These are phyloP conservation scores for Alliaria petiolata DNA, from an alignment of 345 rosid species.

Conservation along the genomic window DNA sequence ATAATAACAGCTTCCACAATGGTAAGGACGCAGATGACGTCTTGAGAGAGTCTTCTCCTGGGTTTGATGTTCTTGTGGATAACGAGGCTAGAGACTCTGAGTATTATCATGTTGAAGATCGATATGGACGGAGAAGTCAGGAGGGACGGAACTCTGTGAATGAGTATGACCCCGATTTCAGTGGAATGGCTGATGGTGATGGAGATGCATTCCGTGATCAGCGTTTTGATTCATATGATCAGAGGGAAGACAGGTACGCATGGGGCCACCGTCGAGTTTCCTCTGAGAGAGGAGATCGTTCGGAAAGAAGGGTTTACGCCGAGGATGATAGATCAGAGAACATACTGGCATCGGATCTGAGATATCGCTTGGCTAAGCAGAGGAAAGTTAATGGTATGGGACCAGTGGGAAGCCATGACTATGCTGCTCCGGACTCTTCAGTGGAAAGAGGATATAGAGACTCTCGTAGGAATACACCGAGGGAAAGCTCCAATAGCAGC, in stretches of 20 bases:
- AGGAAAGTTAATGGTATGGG: slow-evolving; percentile 61
- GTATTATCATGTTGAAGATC: slow-evolving; percentile 71
- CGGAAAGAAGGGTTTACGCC: slow-evolving; percentile 45
- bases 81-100: slow-evolving; percentile 65
- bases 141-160: slow-evolving; percentile 55
- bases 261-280: slow-evolving; percentile 53
- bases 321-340: slow-evolving; percentile 52
- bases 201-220: slow-evolving; percentile 41
- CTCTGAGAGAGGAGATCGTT: slow-evolving; percentile 51
- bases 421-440: slow-evolving; percentile 36
- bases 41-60: slow-evolving; percentile 89
- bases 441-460: slow-evolving; percentile 40
- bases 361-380: slow-evolving; percentile 65
- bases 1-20: slow-evolving; percentile 43
- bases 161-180: slow-evolving; percentile 60
- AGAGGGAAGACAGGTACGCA: slow-evolving; percentile 44
- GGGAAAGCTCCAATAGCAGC: slow-evolving; percentile 46
- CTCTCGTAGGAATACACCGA: slow-evolving; percentile 43
- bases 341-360: slow-evolving; percentile 53
- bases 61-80: slow-evolving; percentile 88
- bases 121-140: slow-evolving; percentile 51
- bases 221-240: slow-evolving; percentile 51
- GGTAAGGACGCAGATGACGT: slow-evolving; percentile 66
- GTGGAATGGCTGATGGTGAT: slow-evolving; percentile 43
- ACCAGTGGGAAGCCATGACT: slow-evolving; percentile 61